phyloP scores from a whole-genome alignment of 805 yeast genomes.

The Saturnispora saitoi region DNA sequence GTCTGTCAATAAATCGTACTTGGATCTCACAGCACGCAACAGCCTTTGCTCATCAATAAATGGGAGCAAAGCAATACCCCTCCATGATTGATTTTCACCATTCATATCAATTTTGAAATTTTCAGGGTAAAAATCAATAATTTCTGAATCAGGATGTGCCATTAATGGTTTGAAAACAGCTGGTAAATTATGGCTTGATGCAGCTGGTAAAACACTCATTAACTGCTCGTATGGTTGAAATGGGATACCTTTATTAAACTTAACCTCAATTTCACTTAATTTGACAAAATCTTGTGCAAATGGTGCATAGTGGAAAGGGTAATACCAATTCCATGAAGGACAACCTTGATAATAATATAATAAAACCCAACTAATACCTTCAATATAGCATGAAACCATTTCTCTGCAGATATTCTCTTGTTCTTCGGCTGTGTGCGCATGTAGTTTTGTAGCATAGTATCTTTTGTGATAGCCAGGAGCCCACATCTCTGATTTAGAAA shows the following conservation, averaged over 20 bases:
- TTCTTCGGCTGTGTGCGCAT: constrained; percentile 43
- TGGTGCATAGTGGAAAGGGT: constrained; percentile 96
- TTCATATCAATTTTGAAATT: constrained; percentile 89
- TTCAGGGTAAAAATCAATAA: constrained; percentile 85
- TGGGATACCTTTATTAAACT: constrained; percentile 63
- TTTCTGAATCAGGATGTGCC: constrained; percentile 72
- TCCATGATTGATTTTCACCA: constrained; percentile 93
- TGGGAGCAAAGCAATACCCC: constrained; percentile 83
- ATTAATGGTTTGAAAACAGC: constrained; percentile 71
- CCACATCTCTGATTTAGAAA: constrained; percentile 40
- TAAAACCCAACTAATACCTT: constrained; percentile 96
- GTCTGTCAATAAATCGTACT: constrained; percentile 55
- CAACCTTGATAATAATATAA: constrained; percentile 94
- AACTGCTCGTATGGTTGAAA: constrained; percentile 88
- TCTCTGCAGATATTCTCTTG: constrained; percentile 45
- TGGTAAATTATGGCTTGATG: constrained; percentile 81
- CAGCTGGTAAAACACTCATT: constrained; percentile 93
- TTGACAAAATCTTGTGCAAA: constrained; percentile 79
- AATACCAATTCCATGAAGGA: constrained; percentile 98
- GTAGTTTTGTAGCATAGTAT: constrained; percentile 72
- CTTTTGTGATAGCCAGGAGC: constrained; percentile 83
- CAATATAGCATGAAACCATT: constrained; percentile 69
- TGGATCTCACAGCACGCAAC: constrained; percentile 52
- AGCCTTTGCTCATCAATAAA: constrained; percentile 81
- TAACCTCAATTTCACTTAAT: constrained; percentile 42